Conservation (phyloP, 2,329 filamentous ascomycete genomes). For the Eurotiales sp. region DNA sequence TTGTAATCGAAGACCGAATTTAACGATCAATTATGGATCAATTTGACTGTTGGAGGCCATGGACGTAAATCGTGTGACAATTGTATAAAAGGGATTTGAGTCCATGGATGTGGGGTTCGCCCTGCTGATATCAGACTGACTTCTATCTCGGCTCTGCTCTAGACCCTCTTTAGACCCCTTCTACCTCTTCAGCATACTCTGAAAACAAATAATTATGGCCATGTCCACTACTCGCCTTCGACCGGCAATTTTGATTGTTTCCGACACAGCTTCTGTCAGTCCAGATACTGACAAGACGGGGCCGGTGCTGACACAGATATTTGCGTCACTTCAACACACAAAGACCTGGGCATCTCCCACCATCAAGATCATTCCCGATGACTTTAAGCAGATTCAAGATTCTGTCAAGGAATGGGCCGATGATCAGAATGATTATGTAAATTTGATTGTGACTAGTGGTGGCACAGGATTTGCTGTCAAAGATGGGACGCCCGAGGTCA, state of each 20-base stretch:
- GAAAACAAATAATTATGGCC: not conserved
- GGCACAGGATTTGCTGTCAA: conserved; percentile 87
- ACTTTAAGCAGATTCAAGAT: conserved; percentile 68
- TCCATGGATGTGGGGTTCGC: too few relatives aligned
- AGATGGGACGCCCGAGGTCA: conserved; percentile 84
- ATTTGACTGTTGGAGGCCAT: too few relatives aligned
- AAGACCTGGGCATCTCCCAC: conserved; percentile 68
- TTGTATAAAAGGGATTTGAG: too few relatives aligned
- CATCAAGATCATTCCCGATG: conserved; percentile 75
- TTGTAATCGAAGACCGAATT: not conserved
- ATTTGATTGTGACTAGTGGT: conserved; percentile 82
- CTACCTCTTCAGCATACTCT: not conserved
- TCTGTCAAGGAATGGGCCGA: conserved; percentile 73
- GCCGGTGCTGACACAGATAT: conserved; percentile 62
- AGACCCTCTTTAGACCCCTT: too few relatives aligned
- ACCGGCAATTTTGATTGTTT: conserved; percentile 79
- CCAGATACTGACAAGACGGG: conserved; percentile 73
- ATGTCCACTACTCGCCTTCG: conserved; percentile 49
- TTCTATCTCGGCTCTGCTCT: too few relatives aligned
- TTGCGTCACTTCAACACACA: conserved; percentile 60
- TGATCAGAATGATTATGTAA: conserved; percentile 50
- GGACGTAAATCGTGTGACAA: too few relatives aligned
- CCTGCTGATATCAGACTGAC: too few relatives aligned
- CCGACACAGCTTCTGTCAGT: conserved; percentile 80
- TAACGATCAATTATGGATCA: not conserved